Evolutionary conservation across 768 basidiomycete species (phyloP).

Genomic region (Lanmaoa rubissima): DNA sequence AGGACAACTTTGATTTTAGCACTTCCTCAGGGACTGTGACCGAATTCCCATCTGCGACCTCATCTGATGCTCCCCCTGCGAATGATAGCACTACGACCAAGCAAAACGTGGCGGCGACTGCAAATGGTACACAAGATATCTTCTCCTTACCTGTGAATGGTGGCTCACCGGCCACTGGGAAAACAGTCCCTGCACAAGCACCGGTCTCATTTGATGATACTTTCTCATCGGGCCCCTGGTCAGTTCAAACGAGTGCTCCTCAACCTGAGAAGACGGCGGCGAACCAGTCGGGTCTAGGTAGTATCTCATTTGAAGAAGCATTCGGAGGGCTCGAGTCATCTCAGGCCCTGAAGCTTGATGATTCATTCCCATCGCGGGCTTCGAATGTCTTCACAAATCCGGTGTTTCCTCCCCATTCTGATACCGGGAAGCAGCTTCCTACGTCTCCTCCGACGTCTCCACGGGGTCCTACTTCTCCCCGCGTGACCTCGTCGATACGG

Average conservation of each 20-base stretch:
- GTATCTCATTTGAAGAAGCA: constrained; percentile 53
- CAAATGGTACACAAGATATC: constrained; percentile 11
- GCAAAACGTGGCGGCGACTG: constrained; percentile 1
- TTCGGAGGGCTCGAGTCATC: constrained; percentile 47
- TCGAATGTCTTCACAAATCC: constrained; percentile 31
- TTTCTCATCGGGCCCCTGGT: constrained; percentile 35
- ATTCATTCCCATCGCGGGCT: constrained; percentile 35
- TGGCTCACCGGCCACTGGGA: constrained; percentile 5
- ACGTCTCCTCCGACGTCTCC: constrained; percentile 44
- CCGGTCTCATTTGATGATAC: constrained; percentile 47
- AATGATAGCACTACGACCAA: constrained; percentile 26
- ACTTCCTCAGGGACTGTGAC: constrained; percentile 37
- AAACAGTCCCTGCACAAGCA: constrained; percentile 17
- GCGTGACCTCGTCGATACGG: constrained; percentile 27
- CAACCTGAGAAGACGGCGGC: constrained; percentile 15
- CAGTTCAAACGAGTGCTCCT: constrained; percentile 2
- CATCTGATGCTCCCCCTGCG: constrained; percentile 16
- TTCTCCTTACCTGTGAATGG: constrained; percentile 16
- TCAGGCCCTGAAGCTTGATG: constrained; percentile 40
- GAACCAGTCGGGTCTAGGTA: constrained; percentile 9
- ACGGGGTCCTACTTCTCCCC: constrained; percentile 31
- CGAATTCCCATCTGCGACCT: constrained; percentile 29
- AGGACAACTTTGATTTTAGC: constrained; percentile 65
- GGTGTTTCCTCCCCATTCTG: constrained; percentile 15
- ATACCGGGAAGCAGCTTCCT: constrained; percentile 33